Evolutionary conservation across 1,139 yeast genomes (phyloP).

Genomic region (Suhomyces anneliseae): DNA sequence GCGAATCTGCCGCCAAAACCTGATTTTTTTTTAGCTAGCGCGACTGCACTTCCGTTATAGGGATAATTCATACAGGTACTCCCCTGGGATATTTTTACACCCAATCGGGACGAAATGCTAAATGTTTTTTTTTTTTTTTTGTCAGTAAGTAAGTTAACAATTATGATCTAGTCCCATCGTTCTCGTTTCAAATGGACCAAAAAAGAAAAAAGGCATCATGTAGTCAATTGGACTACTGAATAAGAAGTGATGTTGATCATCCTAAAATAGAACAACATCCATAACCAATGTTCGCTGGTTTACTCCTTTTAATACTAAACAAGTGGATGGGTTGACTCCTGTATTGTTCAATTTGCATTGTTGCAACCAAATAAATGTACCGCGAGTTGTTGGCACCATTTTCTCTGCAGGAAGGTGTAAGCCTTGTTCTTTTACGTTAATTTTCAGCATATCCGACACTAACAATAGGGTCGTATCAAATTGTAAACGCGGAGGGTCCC

Average conservation of each 20-base stretch:
- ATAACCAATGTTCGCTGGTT: background rate
- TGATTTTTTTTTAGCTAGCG: background rate
- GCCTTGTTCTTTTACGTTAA: background rate
- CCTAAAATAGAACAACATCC: background rate
- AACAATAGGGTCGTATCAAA: background rate
- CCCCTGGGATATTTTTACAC: background rate
- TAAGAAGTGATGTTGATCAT: background rate
- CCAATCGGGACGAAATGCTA: background rate
- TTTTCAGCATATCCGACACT: background rate
- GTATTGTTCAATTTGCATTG: background rate
- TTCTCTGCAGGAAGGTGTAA: slow-evolving; percentile 1
- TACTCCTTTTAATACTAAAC: background rate
- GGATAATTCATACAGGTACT: background rate
- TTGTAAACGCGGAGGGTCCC: slow-evolving; percentile 3
- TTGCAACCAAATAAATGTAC: background rate
- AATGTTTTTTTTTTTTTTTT: no score
- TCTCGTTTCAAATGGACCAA: no score
- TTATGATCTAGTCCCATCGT: no score
- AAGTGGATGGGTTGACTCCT: background rate
- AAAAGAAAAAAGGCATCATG: no score
- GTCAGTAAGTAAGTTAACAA: no score
- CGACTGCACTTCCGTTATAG: slow-evolving; percentile 1
- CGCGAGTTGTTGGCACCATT: background rate
- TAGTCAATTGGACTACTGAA: background rate
- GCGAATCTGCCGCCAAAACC: background rate